Evolutionary conservation across 441 rosid species (phyloP).

Genomic region (Kokia cookei): DNA sequence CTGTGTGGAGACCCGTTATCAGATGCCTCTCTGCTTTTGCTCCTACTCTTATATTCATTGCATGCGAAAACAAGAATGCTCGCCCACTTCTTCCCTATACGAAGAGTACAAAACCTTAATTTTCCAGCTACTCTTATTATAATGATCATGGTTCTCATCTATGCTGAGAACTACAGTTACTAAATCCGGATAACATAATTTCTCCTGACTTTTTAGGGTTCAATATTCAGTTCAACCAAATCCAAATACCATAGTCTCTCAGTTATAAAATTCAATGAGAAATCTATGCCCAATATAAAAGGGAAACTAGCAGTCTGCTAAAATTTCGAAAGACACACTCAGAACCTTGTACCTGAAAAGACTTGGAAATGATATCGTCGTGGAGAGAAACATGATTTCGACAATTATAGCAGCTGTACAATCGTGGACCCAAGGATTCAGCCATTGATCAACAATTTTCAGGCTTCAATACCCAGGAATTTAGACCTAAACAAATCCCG

Average conservation of each 20-base stretch:
- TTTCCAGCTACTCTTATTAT: background rate
- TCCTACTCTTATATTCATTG: constrained; percentile 66
- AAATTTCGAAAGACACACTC: background rate
- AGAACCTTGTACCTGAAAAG: constrained; percentile 67
- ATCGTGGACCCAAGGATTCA: constrained; percentile 62
- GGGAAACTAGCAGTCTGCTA: background rate
- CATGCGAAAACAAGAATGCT: constrained; percentile 82
- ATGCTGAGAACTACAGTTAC: background rate
- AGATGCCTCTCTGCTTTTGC: constrained; percentile 68
- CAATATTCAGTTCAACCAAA: background rate
- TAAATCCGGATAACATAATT: background rate
- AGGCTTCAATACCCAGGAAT: constrained; percentile 2
- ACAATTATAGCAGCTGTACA: constrained; percentile 86
- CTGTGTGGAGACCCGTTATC: constrained; percentile 75
- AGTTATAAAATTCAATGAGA: background rate
- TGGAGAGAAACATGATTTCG: constrained; percentile 78
- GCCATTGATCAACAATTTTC: constrained; percentile 42
- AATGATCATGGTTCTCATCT: background rate
- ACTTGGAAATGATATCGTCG: constrained; percentile 87
- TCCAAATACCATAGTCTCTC: too few relatives aligned
- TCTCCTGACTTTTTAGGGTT: background rate
- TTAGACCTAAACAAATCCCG: background rate
- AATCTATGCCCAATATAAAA: background rate
- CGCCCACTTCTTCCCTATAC: constrained; percentile 78
- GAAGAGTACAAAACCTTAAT: constrained; percentile 9